Base-by-base conservation (phyloP, 208 protist species). In the Acanthamoeba culbertsoni region DNA sequence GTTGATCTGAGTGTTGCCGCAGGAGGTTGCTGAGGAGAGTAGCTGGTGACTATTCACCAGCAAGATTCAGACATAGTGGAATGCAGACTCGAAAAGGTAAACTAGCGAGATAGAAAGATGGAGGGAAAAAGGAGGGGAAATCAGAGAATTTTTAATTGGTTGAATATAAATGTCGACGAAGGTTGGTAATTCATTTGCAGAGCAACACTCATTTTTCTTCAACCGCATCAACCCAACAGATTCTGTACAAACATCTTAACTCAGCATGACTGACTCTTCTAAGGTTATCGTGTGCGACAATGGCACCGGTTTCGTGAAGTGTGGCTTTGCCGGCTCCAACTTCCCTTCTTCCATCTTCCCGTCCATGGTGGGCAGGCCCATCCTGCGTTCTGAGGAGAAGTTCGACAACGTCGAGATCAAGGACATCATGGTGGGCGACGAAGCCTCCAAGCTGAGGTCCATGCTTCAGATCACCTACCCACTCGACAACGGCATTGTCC, bases 281-380 rank as follows among this genome's bases (percentile, higher is more conserved):
- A 96, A 95, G 62, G 94, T 96, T 10, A 96, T 97, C 86, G 96
- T 97, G 86, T 95, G 92, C 93, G 96, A 97, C 84, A 97, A 97
- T 86, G 96, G 96, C 79, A 97, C 96, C n/a, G 96, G 96, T 68
- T 99, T 98, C 95, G 97, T 99, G 71, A 99, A 99, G 94, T 98
- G 97, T 95, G 99, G 99, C 71, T 99, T 98, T 93, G 98, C 98
- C 4, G 98, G 98, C 33, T 95, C 97, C 14, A 99, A 99, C 91
- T 99, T 99, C 94, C 99, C 99, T 6, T 91, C 94, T n/a, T 93
- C 97, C 68, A 97, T 98, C 28, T 99, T 99, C 96, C 99, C 98
- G 31, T 98, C 98, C 0, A 98, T 99, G 86, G 97, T 99, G 48
- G 98, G 99, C 53, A 96, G 98, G 45, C 98, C 99, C 35, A 97